Base-by-base conservation (phyloP, 2,329 filamentous ascomycete genomes). In the Knoxdaviesia proteae region DNA sequence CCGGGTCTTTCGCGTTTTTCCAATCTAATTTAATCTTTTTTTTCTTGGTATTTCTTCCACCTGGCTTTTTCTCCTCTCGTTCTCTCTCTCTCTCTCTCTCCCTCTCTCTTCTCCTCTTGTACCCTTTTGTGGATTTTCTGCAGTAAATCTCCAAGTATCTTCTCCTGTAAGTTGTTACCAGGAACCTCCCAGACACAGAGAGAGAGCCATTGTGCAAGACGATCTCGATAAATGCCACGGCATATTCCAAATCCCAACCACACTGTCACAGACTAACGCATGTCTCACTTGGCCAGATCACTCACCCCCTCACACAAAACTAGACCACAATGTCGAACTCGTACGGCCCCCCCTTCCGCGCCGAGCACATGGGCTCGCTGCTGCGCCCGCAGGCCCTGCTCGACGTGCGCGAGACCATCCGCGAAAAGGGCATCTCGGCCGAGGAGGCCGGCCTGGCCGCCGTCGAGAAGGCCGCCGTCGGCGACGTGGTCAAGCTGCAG, bases 351-450 rank as follows among this genome's bases (percentile, higher is more conserved):
- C 80, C 80, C 33, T 84, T 82, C 64, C 69, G 80, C 52, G 80
- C 80, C 41, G 80, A 84, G 65, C 80, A 84, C 52, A 65, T 83
- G 51, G 80, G 80, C 50, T 83, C 78, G 9, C 65, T 84, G 33
- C 69, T 84, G 38, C 74, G 80, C n/a, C 79, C 80, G 6, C 61
- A 77, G 46, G 46, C 49, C 29, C 54, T 58, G 6, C 54, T 58
- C 6, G 50, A 56, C 34, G 51, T 52, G 36, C 51, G 56, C 45
- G 49, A 54, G 44, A 46, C 51, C 44, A 52, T 58, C 43, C 54
- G 56, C 29, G 53, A 54, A 29, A 52, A 53, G 45, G 54, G 53
- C 39, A 41, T 56, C 5, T 83, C 44, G 62, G 45, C 52, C 41
- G 61, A 69, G n/a, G 67, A 77, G 46, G 65, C 62, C 32, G 62